Evolutionary conservation across 2,329 filamentous ascomycete genomes (phyloP).

Genomic region (Apiospora rasikravindrae): DNA sequence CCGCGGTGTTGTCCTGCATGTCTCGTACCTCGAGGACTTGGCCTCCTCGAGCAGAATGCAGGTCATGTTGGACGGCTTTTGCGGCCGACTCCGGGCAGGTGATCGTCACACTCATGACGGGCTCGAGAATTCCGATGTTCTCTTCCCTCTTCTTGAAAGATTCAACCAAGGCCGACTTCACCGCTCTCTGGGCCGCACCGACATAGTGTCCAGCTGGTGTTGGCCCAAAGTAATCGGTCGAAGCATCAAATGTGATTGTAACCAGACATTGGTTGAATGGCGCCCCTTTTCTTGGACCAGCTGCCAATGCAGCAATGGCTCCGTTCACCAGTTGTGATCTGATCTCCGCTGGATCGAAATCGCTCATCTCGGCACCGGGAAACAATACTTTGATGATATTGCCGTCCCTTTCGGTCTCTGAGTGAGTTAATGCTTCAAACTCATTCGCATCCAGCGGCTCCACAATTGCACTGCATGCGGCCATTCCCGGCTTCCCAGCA

Average conservation of each 20-base stretch:
- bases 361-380: slow-evolving; percentile 45
- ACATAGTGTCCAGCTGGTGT: slow-evolving; percentile 73
- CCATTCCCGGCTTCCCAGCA: slow-evolving; percentile 79
- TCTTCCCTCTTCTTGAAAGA: slow-evolving; percentile 54
- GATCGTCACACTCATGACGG: slow-evolving; percentile 90
- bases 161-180: slow-evolving; percentile 70
- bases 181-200: slow-evolving; percentile 64
- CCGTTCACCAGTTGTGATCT: slow-evolving; percentile 74
- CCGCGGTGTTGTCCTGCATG: slow-evolving; percentile 74
- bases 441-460: slow-evolving; percentile 60
- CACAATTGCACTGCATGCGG: slow-evolving; percentile 72
- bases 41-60: slow-evolving; percentile 76
- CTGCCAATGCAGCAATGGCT: slow-evolving; percentile 79
- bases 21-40: slow-evolving; percentile 74
- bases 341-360: slow-evolving; percentile 56
- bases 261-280: slow-evolving; percentile 80
- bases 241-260: slow-evolving; percentile 70
- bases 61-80: slow-evolving; percentile 81
- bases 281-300: slow-evolving; percentile 80
- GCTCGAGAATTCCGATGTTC: slow-evolving; percentile 78
- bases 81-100: slow-evolving; percentile 82
- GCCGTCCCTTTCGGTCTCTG: slow-evolving; percentile 64
- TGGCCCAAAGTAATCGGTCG: slow-evolving; percentile 66
- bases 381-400: slow-evolving; percentile 69
- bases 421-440: slow-evolving; percentile 44